Percentiles rank a stretch among this genome's conserved stretches.
Evolutionary conservation across 192 early-diverging fungal species (phyloP).

Genomic region (Kappamyces sp.): DNA sequence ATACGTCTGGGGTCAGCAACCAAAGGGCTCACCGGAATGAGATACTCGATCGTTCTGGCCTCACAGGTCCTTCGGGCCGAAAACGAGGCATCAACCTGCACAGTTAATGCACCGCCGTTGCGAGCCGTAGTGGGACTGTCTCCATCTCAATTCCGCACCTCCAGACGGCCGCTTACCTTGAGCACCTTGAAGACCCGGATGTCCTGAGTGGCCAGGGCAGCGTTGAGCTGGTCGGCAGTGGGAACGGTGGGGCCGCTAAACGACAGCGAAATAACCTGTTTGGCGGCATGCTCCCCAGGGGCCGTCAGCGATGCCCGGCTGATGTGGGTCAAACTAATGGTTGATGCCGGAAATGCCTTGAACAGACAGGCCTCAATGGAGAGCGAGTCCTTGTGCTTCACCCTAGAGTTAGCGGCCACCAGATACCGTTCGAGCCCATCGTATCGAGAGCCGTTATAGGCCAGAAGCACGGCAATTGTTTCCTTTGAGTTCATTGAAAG

Average conservation of each 20-base stretch:
- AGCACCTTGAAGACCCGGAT: slow-evolving; percentile 15
- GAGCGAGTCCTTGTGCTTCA: slow-evolving; percentile 5
- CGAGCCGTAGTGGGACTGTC: too few relatives aligned
- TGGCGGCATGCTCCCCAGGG: slow-evolving; percentile 30
- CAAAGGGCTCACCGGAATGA: slow-evolving; percentile 34
- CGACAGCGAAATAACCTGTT: slow-evolving; percentile 25
- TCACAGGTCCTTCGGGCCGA: slow-evolving; percentile 47
- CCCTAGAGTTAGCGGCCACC: not conserved
- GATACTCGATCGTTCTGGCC: slow-evolving; percentile 41
- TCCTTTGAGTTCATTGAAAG: too few relatives aligned
- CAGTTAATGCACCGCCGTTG: too few relatives aligned
- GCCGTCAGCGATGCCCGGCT: slow-evolving; percentile 37
- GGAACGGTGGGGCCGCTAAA: not conserved
- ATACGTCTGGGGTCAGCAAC: slow-evolving; percentile 29
- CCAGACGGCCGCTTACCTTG: not conserved
- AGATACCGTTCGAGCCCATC: slow-evolving; percentile 35
- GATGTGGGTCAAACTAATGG: slow-evolving; percentile 37
- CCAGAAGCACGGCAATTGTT: slow-evolving; percentile 25
- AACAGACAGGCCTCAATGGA: not conserved
- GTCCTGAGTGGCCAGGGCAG: not conserved
- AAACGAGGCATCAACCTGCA: slow-evolving; percentile 19
- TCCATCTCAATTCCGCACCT: too few relatives aligned
- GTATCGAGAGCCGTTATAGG: slow-evolving; percentile 41
- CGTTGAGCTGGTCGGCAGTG: not conserved
- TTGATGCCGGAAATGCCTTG: not conserved